These are phyloP conservation scores for Pseudomonodictys pantanalensis DNA, from an alignment of 495 filamentous ascomycete species.

Conservation along the genomic window DNA sequence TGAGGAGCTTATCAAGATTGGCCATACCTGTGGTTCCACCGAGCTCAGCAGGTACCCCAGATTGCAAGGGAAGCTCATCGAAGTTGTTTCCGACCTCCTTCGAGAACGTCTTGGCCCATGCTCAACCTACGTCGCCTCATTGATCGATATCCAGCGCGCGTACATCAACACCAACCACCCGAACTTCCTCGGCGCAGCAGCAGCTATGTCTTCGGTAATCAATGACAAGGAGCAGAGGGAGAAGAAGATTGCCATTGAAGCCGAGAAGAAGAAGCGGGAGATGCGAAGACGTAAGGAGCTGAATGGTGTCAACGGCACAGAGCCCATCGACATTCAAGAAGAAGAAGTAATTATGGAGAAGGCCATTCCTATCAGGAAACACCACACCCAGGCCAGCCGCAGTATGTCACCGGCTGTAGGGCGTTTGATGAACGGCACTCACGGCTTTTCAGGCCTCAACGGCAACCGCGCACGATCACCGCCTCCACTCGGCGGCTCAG, in stretches of 20 bases:
- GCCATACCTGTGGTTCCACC: slow-evolving; percentile 95
- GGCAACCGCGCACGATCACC: slow-evolving; percentile 63
- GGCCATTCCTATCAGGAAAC: slow-evolving; percentile 56
- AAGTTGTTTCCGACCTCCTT: slow-evolving; percentile 95
- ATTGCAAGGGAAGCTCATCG: slow-evolving; percentile 93
- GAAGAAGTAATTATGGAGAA: slow-evolving; percentile 51
- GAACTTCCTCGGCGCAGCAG: slow-evolving; percentile 95
- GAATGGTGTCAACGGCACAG: slow-evolving; percentile 68
- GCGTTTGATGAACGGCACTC: slow-evolving; percentile 53
- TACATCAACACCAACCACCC: slow-evolving; percentile 99
- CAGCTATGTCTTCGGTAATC: slow-evolving; percentile 96
- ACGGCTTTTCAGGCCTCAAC: slow-evolving; percentile 62
- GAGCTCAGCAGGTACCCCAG: slow-evolving; percentile 90
- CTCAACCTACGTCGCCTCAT: slow-evolving; percentile 86
- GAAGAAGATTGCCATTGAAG: slow-evolving; percentile 70
- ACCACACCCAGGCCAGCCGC: slow-evolving; percentile 59
- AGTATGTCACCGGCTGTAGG: slow-evolving; percentile 81
- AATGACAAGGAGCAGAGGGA: slow-evolving; percentile 91
- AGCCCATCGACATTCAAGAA: slow-evolving; percentile 68
- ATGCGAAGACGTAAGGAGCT: slow-evolving; percentile 76
- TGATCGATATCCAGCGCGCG: slow-evolving; percentile 94
- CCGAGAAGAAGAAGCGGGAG: slow-evolving; percentile 82
- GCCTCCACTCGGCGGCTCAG: slow-evolving; percentile 55
- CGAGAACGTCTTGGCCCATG: slow-evolving; percentile 87
- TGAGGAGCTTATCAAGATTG: slow-evolving; percentile 98